Conservation (phyloP, 2,329 filamentous ascomycete genomes). For the Thyridium curvatum region DNA sequence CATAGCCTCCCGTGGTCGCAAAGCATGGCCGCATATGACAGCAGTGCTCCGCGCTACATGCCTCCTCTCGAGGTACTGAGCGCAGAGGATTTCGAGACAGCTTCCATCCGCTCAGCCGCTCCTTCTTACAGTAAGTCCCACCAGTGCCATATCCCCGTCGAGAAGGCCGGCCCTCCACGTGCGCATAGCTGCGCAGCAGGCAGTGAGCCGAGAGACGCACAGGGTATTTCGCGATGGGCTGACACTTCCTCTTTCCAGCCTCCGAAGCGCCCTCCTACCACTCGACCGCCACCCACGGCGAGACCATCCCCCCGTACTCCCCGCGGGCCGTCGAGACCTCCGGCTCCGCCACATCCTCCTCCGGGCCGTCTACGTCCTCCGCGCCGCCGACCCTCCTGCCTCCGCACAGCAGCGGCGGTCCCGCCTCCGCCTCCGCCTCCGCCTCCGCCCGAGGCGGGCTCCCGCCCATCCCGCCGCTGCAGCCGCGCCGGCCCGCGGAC, state of each 20-base stretch:
- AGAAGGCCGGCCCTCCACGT: too few relatives aligned
- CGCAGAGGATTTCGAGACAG: slow-evolving; percentile 58
- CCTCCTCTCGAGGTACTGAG: slow-evolving; percentile 32
- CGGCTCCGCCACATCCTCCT: slow-evolving; percentile 6
- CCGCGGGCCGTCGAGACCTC: slow-evolving; percentile 19
- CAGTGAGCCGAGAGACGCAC: too few relatives aligned
- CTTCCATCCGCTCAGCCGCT: slow-evolving; percentile 60
- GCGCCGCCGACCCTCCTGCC: slow-evolving; percentile 4
- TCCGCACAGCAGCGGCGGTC: too few relatives aligned
- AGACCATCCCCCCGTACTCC: slow-evolving; percentile 45
- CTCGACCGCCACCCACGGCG: slow-evolving; percentile 39
- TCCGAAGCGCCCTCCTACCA: slow-evolving; percentile 62
- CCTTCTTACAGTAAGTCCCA: slow-evolving; percentile 56
- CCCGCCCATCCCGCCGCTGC: slow-evolving; percentile 40
- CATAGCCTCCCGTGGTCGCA: too few relatives aligned
- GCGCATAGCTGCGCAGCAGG: too few relatives aligned
- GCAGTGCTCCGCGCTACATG: slow-evolving; percentile 40
- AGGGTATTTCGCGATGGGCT: too few relatives aligned
- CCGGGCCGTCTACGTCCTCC: slow-evolving; percentile 8
- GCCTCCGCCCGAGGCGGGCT: slow-evolving; percentile 30
- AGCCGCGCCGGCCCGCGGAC: slow-evolving; percentile 18
- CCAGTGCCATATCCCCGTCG: too few relatives aligned
- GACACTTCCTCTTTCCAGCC: slow-evolving; percentile 25
- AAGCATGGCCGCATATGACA: too few relatives aligned
- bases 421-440: slow-evolving; percentile 10